These are phyloP conservation scores for Mycosphaerelloides madeirae DNA, from an alignment of 2,329 filamentous ascomycete genomes.

Conservation along the genomic window DNA sequence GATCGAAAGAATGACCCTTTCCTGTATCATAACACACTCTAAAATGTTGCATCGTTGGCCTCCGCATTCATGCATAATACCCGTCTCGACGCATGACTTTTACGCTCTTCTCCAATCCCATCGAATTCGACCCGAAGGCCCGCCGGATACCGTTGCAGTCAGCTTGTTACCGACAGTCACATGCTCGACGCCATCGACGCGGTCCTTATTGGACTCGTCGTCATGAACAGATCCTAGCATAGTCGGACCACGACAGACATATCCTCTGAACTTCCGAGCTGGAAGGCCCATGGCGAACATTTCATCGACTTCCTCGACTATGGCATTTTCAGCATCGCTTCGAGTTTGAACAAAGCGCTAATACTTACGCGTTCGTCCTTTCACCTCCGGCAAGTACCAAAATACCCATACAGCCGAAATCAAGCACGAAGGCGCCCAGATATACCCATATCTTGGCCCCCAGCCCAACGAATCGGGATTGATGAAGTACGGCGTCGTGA, in stretches of 20 bases:
- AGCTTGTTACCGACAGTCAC: too few species aligned
- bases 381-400: slow-evolving; percentile 52
- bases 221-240: too few species aligned
- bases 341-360: too few species aligned
- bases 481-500: slow-evolving; percentile 58
- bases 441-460: slow-evolving; percentile 56
- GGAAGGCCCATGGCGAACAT: slow-evolving; percentile 45
- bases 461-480: slow-evolving; percentile 51
- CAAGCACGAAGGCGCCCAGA: slow-evolving; percentile 45
- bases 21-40: too few species aligned
- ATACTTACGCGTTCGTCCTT: slow-evolving; percentile 31
- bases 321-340: slow-evolving; percentile 33
- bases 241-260: slow-evolving; percentile 30
- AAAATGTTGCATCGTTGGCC: too few species aligned
- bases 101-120: too few species aligned
- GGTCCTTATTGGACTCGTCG: too few species aligned
- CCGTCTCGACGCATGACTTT: slow-evolving; percentile 4
- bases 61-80: not conserved
- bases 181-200: too few species aligned
- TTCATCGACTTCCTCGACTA: slow-evolving; percentile 53
- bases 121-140: too few species aligned
- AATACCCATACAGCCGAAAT: slow-evolving; percentile 36
- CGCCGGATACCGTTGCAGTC: too few species aligned
- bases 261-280: slow-evolving; percentile 41
- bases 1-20: too few species aligned